These are phyloP conservation scores for Neonectria neomacrospora DNA, from an alignment of 2,329 filamentous ascomycete species.

Conservation along the genomic window DNA sequence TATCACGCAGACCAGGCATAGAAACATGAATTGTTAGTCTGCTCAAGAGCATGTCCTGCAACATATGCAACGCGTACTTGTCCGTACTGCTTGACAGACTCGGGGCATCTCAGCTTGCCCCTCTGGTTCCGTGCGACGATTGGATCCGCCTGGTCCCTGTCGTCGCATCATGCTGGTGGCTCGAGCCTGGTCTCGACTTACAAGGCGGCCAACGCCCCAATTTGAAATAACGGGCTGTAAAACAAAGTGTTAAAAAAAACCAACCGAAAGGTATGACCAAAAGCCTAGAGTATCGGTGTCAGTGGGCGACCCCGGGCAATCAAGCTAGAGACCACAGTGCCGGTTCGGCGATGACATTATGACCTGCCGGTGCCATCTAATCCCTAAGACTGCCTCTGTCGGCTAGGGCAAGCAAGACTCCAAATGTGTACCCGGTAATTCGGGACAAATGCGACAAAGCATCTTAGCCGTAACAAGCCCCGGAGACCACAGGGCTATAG, in stretches of 20 bases:
- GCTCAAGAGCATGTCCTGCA: not conserved
- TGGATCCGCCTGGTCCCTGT: conserved; percentile 12
- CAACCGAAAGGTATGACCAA: not conserved
- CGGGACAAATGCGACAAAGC: not conserved
- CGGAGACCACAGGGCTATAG: not conserved
- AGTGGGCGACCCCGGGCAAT: not conserved
- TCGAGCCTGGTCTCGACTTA: conserved; percentile 1
- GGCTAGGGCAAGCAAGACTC: not conserved
- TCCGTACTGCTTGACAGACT: conserved; percentile 5
- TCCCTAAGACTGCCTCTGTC: conserved; percentile 4
- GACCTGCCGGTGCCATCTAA: conserved; percentile 18
- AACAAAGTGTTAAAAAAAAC: not conserved
- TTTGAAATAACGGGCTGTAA: not conserved
- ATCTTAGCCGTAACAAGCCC: not conserved
- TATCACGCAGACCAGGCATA: not conserved
- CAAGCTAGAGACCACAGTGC: not conserved
- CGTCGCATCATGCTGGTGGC: conserved; percentile 15
- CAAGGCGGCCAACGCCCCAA: conserved; percentile 1
- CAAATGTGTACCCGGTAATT: not conserved
- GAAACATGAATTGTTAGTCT: not conserved
- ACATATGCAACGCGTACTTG: not conserved
- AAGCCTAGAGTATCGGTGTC: not conserved
- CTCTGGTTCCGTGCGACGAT: conserved; percentile 15
- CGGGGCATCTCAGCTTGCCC: conserved; percentile 19
- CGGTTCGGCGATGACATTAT: conserved; percentile 6